A percentile compares a stretch with the other conserved stretches of the same genome.
Evolutionary conservation across 257 asterid genomes (phyloP).

Genomic region (Fraxinus cuspidata): DNA sequence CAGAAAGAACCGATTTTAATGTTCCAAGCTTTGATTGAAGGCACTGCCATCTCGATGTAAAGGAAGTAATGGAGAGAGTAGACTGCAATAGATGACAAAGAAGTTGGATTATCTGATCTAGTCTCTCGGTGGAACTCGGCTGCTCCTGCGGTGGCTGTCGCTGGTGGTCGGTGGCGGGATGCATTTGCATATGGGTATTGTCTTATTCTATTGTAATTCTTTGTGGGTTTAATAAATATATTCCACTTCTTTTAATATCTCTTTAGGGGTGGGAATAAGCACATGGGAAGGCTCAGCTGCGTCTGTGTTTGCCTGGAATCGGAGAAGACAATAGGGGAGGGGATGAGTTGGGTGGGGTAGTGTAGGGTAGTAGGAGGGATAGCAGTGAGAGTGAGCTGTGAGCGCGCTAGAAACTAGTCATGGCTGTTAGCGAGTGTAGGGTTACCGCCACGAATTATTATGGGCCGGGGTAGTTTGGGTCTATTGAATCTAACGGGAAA

Average conservation of each 20-base stretch:
- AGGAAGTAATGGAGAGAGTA: slow-evolving; percentile 50
- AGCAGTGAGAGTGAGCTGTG: not conserved
- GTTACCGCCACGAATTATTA: not conserved
- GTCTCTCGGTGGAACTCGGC: slow-evolving; percentile 43
- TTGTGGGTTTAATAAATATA: not conserved
- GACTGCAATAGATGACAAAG: slow-evolving; percentile 54
- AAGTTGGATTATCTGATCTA: slow-evolving; percentile 37
- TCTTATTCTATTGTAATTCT: not conserved
- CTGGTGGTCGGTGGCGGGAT: slow-evolving; percentile 42
- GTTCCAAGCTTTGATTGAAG: slow-evolving; percentile 63
- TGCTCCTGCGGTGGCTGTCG: slow-evolving; percentile 25
- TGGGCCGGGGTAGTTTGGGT: too few relatives aligned
- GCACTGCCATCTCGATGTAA: slow-evolving; percentile 72
- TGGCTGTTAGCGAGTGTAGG: not conserved
- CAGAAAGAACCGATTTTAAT: slow-evolving; percentile 47
- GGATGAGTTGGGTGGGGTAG: not conserved
- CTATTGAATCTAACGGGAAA: too few relatives aligned
- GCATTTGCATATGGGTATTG: slow-evolving; percentile 22
- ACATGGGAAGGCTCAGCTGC: not conserved
- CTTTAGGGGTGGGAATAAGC: not conserved
- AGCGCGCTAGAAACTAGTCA: not conserved
- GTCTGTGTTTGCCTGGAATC: not conserved
- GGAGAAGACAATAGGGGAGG: not conserved
- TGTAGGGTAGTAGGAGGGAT: not conserved
- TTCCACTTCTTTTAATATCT: not conserved